A percentile compares a stretch with the other conserved stretches of the same genome.
phyloP scores from a whole-genome alignment of 2,329 filamentous ascomycete genomes.

The Trichoderma asperellum region DNA sequence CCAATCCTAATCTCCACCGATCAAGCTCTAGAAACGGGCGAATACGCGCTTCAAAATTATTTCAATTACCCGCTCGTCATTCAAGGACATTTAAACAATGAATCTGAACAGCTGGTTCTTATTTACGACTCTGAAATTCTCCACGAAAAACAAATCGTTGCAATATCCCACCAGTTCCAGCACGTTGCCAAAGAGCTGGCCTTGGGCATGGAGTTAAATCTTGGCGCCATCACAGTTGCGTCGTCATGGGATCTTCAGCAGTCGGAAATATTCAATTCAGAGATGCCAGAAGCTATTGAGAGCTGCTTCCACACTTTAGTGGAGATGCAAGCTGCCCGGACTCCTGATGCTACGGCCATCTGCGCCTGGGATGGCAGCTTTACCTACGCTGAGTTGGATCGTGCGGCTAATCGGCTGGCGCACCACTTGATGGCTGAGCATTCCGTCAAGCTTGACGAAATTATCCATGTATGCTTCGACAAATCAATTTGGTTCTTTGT shows the following conservation, averaged over 20 bases:
- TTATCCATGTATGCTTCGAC: constrained; percentile 27
- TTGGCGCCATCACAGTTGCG: neutral
- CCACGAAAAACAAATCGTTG: neutral
- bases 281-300: neutral
- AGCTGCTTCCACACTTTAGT: constrained; percentile 23
- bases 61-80: constrained; percentile 25
- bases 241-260: neutral
- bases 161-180: constrained; percentile 10
- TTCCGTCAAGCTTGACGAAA: constrained; percentile 29
- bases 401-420: constrained; percentile 25
- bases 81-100: neutral
- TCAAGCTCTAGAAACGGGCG: neutral
- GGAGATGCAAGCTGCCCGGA: neutral
- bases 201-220: neutral
- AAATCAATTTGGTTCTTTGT: constrained; percentile 31
- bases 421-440: constrained; percentile 15
- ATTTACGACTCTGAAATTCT: constrained; percentile 16
- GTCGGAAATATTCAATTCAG: neutral
- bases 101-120: neutral
- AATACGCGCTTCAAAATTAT: constrained; percentile 5
- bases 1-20: neutral
- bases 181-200: neutral
- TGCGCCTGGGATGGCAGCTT: constrained; percentile 35
- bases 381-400: constrained; percentile 46
- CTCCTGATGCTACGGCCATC: constrained; percentile 11